Conservation (phyloP, 2,329 filamentous ascomycete genomes). For the Aspergillus hiratsukae region DNA sequence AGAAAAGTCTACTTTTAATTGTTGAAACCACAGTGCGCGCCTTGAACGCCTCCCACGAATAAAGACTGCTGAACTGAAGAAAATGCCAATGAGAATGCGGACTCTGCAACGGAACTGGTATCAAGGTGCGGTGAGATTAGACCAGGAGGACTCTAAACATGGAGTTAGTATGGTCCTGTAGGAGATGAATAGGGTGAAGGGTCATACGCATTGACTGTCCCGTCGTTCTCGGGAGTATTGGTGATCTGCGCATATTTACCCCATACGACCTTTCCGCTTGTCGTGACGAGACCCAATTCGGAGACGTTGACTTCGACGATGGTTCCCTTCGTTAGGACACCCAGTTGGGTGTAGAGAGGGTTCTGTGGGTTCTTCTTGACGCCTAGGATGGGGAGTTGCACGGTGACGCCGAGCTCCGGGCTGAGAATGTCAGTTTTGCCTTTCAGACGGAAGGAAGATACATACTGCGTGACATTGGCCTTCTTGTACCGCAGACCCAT, state of each 20-base stretch:
- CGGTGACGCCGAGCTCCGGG: constrained; percentile 77
- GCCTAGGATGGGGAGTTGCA: constrained; percentile 74
- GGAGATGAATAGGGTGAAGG: background rate
- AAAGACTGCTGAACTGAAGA: constrained; percentile 1
- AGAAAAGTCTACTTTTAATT: constrained; percentile 5
- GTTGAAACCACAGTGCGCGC: constrained; percentile 6
- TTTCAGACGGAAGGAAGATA: background rate
- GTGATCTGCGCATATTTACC: constrained; percentile 73
- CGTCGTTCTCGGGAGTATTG: constrained; percentile 54
- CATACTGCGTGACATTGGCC: constrained; percentile 58
- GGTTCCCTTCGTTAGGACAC: constrained; percentile 81
- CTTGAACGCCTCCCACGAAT: constrained; percentile 13
- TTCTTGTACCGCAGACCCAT: constrained; percentile 79
- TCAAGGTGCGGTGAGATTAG: constrained; percentile 9
- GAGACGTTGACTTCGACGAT: constrained; percentile 89
- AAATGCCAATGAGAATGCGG: background rate
- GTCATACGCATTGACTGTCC: constrained; percentile 54
- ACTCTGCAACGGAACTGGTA: constrained; percentile 15
- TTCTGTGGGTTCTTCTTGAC: constrained; percentile 86
- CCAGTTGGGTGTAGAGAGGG: constrained; percentile 86
- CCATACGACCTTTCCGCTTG: constrained; percentile 91
- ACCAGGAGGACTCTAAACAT: constrained; percentile 13
- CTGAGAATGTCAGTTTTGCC: constrained; percentile 7
- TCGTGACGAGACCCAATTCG: constrained; percentile 85
- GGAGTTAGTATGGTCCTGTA: background rate